Evolutionary conservation across 2,329 filamentous ascomycete genomes (phyloP), one percentile per base, ranked within the genome.

Genomic region (Gremmenia infestans): DNA sequence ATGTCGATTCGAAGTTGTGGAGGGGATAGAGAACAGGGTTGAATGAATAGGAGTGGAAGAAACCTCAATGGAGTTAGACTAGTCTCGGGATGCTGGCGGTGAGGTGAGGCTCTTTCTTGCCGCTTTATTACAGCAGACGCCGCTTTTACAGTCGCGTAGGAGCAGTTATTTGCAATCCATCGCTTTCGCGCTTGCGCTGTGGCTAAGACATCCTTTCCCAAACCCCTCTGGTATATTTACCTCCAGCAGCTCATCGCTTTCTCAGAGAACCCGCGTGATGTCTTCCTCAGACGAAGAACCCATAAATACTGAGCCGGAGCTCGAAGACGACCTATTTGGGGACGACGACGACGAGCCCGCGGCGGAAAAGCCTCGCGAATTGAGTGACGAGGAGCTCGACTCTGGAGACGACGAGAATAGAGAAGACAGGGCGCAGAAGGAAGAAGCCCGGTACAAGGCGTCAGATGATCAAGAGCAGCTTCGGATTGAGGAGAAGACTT

Each of bases 361-460:
- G 28, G 55, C 61, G 45, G 66, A 68, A 48, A 64, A 67, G 46
- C 42, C 53, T 4, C 74, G 76, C 57, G 71, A 75, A 57, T 71
- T 82, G 43, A 79, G 81, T 60, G 80, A 88, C 63, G 81, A 83
- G 56, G 83, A 86, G 66, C 72, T 83, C 61, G 80, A 82, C 63
- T 80, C 85, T 50, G 80, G 84, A 56, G 78, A 84, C 67, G 85
- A 85, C 63, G 80, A 82, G 63, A 80, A 78, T 47, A 76, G 85
- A 17, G 79, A 81, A 65, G 87, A 91, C 65, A 81, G 85, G 60
- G 80, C 81, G 22, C 72, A 46, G 9, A 52, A 57, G 7, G 53
- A 53, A 46, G 50, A 36, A 56, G 59, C 28, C 55, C 50, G 3
- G 74, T 77, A 46, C 74, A 78, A 5, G 72, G 74, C 9, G 75